Base-by-base conservation (phyloP, 495 filamentous ascomycete species). In the Bombardia bombarda region DNA sequence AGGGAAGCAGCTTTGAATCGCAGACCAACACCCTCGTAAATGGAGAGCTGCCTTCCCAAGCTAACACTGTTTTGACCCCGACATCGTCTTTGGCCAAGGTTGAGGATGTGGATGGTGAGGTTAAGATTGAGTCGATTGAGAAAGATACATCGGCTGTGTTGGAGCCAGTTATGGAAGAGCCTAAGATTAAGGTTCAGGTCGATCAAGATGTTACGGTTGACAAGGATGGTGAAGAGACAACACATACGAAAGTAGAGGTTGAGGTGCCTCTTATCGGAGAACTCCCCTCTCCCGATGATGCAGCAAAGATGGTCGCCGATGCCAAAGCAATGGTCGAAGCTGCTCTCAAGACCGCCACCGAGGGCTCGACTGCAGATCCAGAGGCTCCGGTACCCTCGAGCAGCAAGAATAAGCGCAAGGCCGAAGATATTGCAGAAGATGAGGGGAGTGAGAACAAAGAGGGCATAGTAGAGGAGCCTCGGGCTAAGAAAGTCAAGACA, bases 311-410 rank as follows among this genome's bases (percentile, higher is more conserved):
- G 83, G 80, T 97, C 34, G 82, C 78, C 35, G 75, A 85, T 60
- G 92, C 92, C 6, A 87, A 84, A 60, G 79, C 80, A 50, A 95
- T 96, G 87, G 92, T 97, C 5, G 77, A 84, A 39, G 84, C 85
- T 41, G 88, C 86, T 32, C 78, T 80, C 47, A 60, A 77, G 34
- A 5, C 17, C 10, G 14, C 9, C 12, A 3, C 26, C 20, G 31
- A 23, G 48, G 20, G 45, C 56, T n/a, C n/a, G n/a, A n/a, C n/a
- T n/a, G n/a, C n/a, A n/a, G n/a, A n/a, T n/a, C 17, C 25, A 12
- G 34, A 37, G 10, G 20, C 26, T 23, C 56, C 56, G 5, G 55
- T 66, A n/a, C 58, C 56, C 7, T 58, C 64, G 21, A 54, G 68
- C 28, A 70, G 62, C 28, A 80, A 74, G 57, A 59, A 63, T 39